Evolutionary conservation across 208 protist species (phyloP).

Genomic region (Acanthamoeba royreba): DNA sequence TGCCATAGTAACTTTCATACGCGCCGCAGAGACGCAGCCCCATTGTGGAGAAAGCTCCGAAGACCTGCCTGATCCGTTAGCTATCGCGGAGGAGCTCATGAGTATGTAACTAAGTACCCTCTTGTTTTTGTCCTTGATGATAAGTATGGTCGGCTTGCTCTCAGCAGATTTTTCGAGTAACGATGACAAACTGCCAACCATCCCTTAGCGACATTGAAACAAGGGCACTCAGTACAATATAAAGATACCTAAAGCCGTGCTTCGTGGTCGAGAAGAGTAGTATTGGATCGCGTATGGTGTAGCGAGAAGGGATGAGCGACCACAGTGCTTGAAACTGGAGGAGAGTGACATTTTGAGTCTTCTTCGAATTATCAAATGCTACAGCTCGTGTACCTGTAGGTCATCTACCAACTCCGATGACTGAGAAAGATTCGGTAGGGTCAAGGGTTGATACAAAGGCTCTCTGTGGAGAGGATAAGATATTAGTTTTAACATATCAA

Average conservation of each 20-base stretch:
- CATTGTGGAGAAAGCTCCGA: not conserved
- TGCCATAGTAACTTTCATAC: not conserved
- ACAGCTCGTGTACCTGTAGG: not conserved
- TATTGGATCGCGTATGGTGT: not conserved
- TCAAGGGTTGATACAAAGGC: not conserved
- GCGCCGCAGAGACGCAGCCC: not conserved
- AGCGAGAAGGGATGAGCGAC: not conserved
- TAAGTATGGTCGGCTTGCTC: not conserved
- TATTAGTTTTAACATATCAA: not conserved
- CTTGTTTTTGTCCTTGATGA: not conserved
- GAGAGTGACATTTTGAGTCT: no score
- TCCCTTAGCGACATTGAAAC: not conserved
- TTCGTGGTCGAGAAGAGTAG: not conserved
- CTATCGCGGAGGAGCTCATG: not conserved
- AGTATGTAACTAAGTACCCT: not conserved
- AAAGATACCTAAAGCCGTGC: not conserved
- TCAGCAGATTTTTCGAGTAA: not conserved
- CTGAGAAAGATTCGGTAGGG: not conserved
- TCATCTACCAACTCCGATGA: not conserved
- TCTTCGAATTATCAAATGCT: no score
- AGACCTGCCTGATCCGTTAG: not conserved
- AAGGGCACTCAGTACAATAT: not conserved
- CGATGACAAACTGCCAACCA: not conserved
- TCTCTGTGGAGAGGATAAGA: not conserved
- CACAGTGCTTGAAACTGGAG: not conserved